Evolutionary conservation across 176 grass and related monocot species (phyloP).

Genomic region (Paspalum notatum): DNA sequence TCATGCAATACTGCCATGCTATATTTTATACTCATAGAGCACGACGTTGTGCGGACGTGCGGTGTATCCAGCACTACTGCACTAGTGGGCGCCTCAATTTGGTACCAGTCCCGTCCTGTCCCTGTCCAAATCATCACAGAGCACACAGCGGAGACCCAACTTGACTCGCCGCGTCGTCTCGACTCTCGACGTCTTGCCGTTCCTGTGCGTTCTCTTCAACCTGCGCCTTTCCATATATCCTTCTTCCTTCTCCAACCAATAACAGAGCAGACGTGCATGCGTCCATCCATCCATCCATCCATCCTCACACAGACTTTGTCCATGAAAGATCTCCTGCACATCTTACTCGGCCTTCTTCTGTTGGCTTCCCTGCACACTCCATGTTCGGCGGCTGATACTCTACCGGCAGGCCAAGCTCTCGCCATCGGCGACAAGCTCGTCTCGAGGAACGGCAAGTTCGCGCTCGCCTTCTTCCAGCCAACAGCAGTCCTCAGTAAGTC

Average conservation of each 20-base stretch:
- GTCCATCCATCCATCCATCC: neutral
- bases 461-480: conserved; percentile 56
- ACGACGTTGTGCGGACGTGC: neutral
- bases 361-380: neutral
- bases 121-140: neutral
- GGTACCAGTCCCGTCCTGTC: neutral
- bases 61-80: neutral
- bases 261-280: conserved; percentile 16
- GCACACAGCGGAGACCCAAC: neutral
- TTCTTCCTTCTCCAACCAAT: neutral
- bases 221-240: neutral
- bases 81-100: conserved; percentile 17
- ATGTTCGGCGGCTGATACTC: neutral
- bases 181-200: neutral
- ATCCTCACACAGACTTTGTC: neutral
- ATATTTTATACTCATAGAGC: neutral
- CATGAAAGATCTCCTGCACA: neutral
- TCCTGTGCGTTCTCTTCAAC: neutral
- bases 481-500: conserved; percentile 23
- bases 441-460: conserved; percentile 46
- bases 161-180: neutral
- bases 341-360: conserved; percentile 18
- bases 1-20: neutral
- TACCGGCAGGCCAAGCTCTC: conserved; percentile 9
- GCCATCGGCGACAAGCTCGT: conserved; percentile 37